Percentiles rank a stretch among this genome's conserved stretches.
These are phyloP conservation scores for Phytophthora cryptogea DNA, from an alignment of 352 stramenopile species.

Conservation along the genomic window DNA sequence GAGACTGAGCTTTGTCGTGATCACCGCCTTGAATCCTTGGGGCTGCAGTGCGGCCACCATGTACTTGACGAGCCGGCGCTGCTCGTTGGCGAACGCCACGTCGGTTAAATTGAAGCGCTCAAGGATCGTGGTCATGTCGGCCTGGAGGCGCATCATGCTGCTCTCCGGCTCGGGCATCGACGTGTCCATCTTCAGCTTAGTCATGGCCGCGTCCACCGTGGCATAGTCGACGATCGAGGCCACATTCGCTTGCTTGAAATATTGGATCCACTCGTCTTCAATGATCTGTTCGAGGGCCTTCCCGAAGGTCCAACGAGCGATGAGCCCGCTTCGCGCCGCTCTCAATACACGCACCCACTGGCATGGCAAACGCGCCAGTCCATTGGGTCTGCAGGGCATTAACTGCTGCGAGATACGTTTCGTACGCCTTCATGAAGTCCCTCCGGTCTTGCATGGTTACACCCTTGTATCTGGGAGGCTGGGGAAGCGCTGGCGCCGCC, in stretches of 20 bases:
- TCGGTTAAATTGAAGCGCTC: too few relatives aligned
- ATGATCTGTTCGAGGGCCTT: not conserved
- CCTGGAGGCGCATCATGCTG: too few relatives aligned
- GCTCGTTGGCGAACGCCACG: too few relatives aligned
- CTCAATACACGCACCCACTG: not conserved
- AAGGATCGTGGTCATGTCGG: too few relatives aligned
- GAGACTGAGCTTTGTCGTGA: not conserved
- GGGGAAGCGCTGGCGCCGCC: not conserved
- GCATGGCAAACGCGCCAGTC: not conserved
- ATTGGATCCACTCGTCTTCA: not conserved
- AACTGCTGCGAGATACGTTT: not conserved
- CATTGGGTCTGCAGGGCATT: not conserved
- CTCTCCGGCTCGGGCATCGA: not conserved
- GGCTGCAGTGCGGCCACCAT: too few relatives aligned
- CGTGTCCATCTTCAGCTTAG: not conserved
- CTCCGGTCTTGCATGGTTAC: not conserved
- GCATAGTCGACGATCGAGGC: not conserved
- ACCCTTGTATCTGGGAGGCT: not conserved
- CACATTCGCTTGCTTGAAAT: not conserved
- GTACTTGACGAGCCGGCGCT: too few relatives aligned
- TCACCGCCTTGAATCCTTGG: not conserved
- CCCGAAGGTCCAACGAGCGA: not conserved
- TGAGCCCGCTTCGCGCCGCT: not conserved
- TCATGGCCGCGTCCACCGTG: not conserved
- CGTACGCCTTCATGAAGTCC: not conserved